These are phyloP conservation scores for Nakaseomyces glabratus DNA, from an alignment of 1,139 yeast species.

Conservation along the genomic window DNA sequence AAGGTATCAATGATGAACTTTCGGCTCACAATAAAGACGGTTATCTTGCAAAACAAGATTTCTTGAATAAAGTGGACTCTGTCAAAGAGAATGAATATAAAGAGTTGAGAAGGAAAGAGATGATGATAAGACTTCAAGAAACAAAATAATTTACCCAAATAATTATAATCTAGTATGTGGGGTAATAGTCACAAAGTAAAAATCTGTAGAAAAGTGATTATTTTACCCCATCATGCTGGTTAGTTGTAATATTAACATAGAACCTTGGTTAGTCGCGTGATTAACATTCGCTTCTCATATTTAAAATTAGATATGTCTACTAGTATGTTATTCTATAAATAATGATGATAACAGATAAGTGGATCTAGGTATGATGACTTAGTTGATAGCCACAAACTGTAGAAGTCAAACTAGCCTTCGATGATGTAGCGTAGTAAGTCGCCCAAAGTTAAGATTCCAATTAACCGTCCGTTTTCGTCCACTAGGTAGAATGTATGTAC, in stretches of 20 bases:
- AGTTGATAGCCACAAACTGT: no score
- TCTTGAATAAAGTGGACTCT: constrained; percentile 65
- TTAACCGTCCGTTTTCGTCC: constrained; percentile 62
- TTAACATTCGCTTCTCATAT: no score
- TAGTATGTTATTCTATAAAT: no score
- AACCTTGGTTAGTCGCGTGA: no score
- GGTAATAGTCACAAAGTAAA: no score
- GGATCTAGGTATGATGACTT: no score
- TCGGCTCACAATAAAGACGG: constrained; percentile 70
- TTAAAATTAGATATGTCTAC: no score
- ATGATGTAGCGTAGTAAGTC: constrained; percentile 71
- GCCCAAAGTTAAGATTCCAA: constrained; percentile 80
- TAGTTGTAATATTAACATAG: no score
- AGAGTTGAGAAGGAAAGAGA: constrained; percentile 39
- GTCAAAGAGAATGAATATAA: constrained; percentile 57
- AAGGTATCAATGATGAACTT: constrained; percentile 76
- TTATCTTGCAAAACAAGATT: constrained; percentile 83
- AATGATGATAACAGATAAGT: no score
- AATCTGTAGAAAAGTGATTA: no score
- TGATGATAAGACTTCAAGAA: constrained; percentile 23
- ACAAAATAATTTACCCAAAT: constrained; percentile 6
- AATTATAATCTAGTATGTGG: no score
- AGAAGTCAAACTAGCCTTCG: not conserved
- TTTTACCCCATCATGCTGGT: no score
- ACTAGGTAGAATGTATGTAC: constrained; percentile 86